Base-by-base conservation (phyloP, 495 filamentous ascomycete species). In the Wilcoxina mikolae region DNA sequence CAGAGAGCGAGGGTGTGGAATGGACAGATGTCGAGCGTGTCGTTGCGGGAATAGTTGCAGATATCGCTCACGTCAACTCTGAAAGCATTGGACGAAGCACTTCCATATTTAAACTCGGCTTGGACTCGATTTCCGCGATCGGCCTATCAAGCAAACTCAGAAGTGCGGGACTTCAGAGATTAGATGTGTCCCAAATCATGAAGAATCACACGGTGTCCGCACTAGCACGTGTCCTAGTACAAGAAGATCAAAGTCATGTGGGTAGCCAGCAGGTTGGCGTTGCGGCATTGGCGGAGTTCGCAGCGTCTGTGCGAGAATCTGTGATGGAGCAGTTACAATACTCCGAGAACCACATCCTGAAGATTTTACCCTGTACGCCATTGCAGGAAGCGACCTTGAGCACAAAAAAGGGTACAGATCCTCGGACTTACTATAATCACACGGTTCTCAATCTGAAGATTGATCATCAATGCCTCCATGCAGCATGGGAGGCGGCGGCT, bases 121-220 rank as follows among this genome's bases (percentile, higher is more conserved):
- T 93, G 20, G 85, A 93, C 65, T 90, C 85, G 0, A 78, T 93
- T n/a, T 82, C 80, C 25, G 84, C 83, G 0, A 89, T 93, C 45
- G 67, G 74, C 11, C 65, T 88, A 33, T 75, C 81, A 0, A 78
- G 70, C 20, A 61, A 64, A 33, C 65, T 86, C 1, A 66, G 71
- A 43, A 56, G 69, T 1, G 53, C 54, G 5, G 68, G 74, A 2
- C 69, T 67, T 38, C 63, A 53, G 27, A 67, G 72, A 29, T 56
- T 82, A 15, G 69, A 77, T 26, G 74, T 88, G 0, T 83, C 81
- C 0, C 59, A 71, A 10, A 76, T 91, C 18, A 70, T 93, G 25
- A 74, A 72, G 23, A 73, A 83, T 59, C 68, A 77, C 9, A 81
- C 71, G 2, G 66, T 85, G 24, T 66, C 74, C 2, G 73, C 75